A percentile compares a stretch with the other conserved stretches of the same genome.
Conservation (phyloP, 2,329 filamentous ascomycete species). For the Decorospora gaudefroyi region DNA sequence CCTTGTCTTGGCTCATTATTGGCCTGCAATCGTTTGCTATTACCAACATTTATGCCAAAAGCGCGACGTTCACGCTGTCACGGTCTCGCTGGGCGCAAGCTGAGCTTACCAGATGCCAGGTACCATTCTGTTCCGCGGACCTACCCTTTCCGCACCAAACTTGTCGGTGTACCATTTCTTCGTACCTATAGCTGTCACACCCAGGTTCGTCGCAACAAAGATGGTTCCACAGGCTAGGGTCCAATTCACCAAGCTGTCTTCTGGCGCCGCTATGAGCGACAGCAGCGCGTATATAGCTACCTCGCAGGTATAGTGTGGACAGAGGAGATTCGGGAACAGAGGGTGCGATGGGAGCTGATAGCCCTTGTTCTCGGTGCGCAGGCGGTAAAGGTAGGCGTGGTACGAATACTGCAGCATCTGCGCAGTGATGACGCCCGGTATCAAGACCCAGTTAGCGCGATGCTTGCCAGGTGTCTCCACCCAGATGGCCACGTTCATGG, state of each 20-base stretch:
- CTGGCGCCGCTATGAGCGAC: slow-evolving; percentile 72
- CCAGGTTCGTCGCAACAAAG: slow-evolving; percentile 80
- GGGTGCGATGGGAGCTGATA: slow-evolving; percentile 80
- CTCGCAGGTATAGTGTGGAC: slow-evolving; percentile 91
- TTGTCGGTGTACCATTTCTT: slow-evolving; percentile 59
- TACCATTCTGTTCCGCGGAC: slow-evolving; percentile 38
- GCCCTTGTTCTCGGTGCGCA: slow-evolving; percentile 56
- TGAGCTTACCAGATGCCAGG: slow-evolving; percentile 39
- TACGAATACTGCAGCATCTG: slow-evolving; percentile 72
- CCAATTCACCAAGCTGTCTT: slow-evolving; percentile 67
- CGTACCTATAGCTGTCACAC: slow-evolving; percentile 77
- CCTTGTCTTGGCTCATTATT: too few relatives aligned
- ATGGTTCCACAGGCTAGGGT: slow-evolving; percentile 71
- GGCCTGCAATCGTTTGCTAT: too few relatives aligned
- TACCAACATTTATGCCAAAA: too few relatives aligned
- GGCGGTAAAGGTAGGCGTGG: slow-evolving; percentile 53
- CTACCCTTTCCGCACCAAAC: slow-evolving; percentile 41
- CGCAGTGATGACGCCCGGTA: slow-evolving; percentile 69
- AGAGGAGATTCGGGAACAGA: slow-evolving; percentile 73
- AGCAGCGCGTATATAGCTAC: slow-evolving; percentile 82
- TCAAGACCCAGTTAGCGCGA: slow-evolving; percentile 54
- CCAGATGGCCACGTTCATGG: slow-evolving; percentile 78
- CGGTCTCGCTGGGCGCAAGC: too few relatives aligned
- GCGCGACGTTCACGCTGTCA: too few relatives aligned
- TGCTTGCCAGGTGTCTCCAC: slow-evolving; percentile 66